Evolutionary conservation across 495 filamentous ascomycete genomes (phyloP).

Genomic region (Xylaria acuta): DNA sequence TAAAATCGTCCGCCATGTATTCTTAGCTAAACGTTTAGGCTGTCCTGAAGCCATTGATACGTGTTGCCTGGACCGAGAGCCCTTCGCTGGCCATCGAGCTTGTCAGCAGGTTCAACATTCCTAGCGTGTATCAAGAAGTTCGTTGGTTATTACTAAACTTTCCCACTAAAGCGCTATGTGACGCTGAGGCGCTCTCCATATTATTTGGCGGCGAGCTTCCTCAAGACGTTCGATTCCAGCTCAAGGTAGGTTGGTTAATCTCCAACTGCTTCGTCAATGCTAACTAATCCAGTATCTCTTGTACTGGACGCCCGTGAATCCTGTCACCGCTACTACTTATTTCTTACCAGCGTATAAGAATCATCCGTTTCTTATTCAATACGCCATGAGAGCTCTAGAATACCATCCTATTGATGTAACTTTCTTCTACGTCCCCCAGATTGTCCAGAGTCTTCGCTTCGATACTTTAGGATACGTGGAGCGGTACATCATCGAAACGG

Average conservation of each 20-base stretch:
- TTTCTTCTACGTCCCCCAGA: conserved; percentile 98
- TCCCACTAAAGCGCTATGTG: conserved; percentile 77
- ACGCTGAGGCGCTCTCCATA: conserved; percentile 81
- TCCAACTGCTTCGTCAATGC: conserved; percentile 20
- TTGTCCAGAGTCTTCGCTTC: conserved; percentile 95
- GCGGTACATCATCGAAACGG: conserved; percentile 94
- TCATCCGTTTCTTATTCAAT: conserved; percentile 93
- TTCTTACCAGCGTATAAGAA: conserved; percentile 94
- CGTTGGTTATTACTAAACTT: conserved; percentile 79
- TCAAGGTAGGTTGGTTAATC: conserved; percentile 67
- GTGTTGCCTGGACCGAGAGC: conserved; percentile 84
- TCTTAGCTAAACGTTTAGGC: conserved; percentile 45
- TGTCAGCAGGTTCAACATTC: conserved; percentile 75
- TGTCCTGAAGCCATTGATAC: conserved; percentile 65
- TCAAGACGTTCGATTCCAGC: conserved; percentile 77
- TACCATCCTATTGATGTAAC: conserved; percentile 93
- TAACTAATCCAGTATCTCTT: conserved; percentile 75
- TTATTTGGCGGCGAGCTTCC: conserved; percentile 79
- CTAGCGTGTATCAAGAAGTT: conserved; percentile 73
- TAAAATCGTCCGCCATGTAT: background rate
- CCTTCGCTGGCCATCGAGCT: conserved; percentile 86
- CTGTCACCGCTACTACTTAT: conserved; percentile 88
- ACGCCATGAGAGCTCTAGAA: conserved; percentile 94
- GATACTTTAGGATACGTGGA: conserved; percentile 95
- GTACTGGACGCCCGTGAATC: conserved; percentile 94